Evolutionary conservation across 441 rosid genomes (phyloP).

Genomic region (Bruguiera hainesii): DNA sequence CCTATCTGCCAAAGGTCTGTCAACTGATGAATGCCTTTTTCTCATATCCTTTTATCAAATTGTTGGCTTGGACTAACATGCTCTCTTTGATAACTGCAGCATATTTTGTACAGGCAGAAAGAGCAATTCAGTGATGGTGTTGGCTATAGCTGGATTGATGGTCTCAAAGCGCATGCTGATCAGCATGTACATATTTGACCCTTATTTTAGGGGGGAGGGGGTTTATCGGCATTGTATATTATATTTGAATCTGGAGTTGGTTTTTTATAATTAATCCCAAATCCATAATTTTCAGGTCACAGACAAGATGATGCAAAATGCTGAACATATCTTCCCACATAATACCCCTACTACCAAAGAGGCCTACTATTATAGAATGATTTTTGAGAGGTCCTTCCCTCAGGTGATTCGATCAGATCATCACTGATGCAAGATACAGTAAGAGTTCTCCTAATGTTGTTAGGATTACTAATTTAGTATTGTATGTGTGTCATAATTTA

Average conservation of each 20-base stretch:
- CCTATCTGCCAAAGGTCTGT: slow-evolving; percentile 70
- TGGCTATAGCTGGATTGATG: slow-evolving; percentile 95
- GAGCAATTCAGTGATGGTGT: slow-evolving; percentile 96
- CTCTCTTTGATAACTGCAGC: slow-evolving; percentile 37
- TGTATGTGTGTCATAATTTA: neutral
- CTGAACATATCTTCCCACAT: slow-evolving; percentile 62
- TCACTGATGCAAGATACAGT: neutral
- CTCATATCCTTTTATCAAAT: neutral
- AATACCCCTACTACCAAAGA: slow-evolving; percentile 81
- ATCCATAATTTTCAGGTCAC: slow-evolving; percentile 45
- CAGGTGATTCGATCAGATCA: slow-evolving; percentile 41
- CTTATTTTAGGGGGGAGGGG: no score
- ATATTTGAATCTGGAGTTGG: neutral
- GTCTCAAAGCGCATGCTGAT: slow-evolving; percentile 77
- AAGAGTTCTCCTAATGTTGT: neutral
- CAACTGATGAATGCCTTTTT: neutral
- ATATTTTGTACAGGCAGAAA: slow-evolving; percentile 82
- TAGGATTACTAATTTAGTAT: neutral
- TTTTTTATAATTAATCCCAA: slow-evolving; percentile 4
- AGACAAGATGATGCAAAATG: slow-evolving; percentile 76
- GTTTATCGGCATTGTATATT: no score
- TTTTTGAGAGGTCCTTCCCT: slow-evolving; percentile 84
- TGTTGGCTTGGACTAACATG: slow-evolving; percentile 14
- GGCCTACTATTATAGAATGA: slow-evolving; percentile 83
- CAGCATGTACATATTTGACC: slow-evolving; percentile 36